A percentile compares a stretch with the other conserved stretches of the same genome.
Evolutionary conservation across 2,329 filamentous ascomycete species (phyloP).

Genomic region (Zymoseptoria crescenta): DNA sequence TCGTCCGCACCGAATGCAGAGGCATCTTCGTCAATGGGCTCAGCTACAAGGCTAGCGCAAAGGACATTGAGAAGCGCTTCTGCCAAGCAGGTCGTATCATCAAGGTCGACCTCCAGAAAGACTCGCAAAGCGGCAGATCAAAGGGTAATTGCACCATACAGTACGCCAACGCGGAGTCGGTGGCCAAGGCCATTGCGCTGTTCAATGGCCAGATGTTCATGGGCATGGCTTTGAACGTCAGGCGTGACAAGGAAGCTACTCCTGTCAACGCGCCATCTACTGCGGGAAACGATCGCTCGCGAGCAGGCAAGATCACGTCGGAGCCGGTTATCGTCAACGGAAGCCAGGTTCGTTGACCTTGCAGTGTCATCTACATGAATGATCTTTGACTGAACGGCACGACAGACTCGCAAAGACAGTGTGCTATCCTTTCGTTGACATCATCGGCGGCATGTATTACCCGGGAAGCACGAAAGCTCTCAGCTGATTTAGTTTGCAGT

Average conservation of each 20-base stretch:
- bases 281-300: not conserved
- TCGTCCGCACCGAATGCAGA: constrained; percentile 20
- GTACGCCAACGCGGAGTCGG: constrained; percentile 20
- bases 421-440: not conserved
- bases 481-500: not conserved
- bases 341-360: constrained; percentile 13
- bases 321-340: constrained; percentile 20
- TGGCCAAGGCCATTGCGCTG: constrained; percentile 19
- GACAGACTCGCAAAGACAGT: constrained; percentile 7
- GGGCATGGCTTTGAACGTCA: constrained; percentile 20
- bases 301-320: constrained; percentile 1
- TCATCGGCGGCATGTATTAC: not conserved
- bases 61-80: constrained; percentile 22
- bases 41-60: constrained; percentile 21
- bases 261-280: constrained; percentile 16
- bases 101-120: constrained; percentile 21
- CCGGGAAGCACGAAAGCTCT: not conserved
- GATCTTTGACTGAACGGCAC: not conserved
- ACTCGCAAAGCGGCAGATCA: constrained; percentile 18
- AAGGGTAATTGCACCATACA: constrained; percentile 26
- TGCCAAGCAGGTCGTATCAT: constrained; percentile 20
- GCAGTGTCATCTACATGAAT: not conserved
- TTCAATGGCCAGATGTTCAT: constrained; percentile 20
- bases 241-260: constrained; percentile 20
- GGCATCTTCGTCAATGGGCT: constrained; percentile 25